Base-by-base conservation (phyloP, 2,329 filamentous ascomycete species). In the Pseudomassariella vexata region DNA sequence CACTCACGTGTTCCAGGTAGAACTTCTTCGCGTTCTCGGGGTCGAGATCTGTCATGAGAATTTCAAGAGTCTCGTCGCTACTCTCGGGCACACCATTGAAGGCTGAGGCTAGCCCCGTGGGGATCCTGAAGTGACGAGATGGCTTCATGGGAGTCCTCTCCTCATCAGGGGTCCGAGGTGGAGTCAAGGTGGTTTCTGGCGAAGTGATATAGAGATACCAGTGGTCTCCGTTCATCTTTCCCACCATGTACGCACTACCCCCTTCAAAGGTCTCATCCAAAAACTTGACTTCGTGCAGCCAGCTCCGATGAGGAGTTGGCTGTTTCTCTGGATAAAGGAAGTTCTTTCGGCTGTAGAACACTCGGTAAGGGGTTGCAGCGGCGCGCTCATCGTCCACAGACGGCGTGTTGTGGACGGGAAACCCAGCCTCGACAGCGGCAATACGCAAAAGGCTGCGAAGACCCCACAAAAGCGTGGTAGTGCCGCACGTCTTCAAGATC, bases 261-360 rank as follows among this genome's bases (percentile, higher is more conserved):
- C 85, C 82, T 40, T 84, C 71, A 56, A 98, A 95, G 60, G 89
- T 85, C 55, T 85, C 82, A 63, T 98, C 92, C 41, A 98, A 73
- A 49, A 82, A 94, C 50, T 82, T 83, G 52, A 96, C 90, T 59
- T 98, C 92, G 55, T 95, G 84, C 47, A 88, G 84, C 92, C 92
- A 98, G 78, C 89, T 96, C 41, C 88, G 83, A 62, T 98, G 92
- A 34, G 92, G 92, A 6, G 89, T 89, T 36, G 77, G 85, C 66
- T 98, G 92, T 60, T 87, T 86, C 55, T 95, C 85, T 2, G 92
- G 92, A 58, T 94, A 95, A 47, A 96, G 68, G 49, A 94, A 98
- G 64, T 95, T 96, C 78, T 98, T 98, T 57, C 92, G 84, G 55
- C 90, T 96, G 68, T 98, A 98, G 60, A 98, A 98, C 40, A 98